Percentiles rank a stretch among this genome's conserved stretches.
phyloP scores from a whole-genome alignment of 2,329 filamentous ascomycete genomes.

The Xylariaceae sp. region DNA sequence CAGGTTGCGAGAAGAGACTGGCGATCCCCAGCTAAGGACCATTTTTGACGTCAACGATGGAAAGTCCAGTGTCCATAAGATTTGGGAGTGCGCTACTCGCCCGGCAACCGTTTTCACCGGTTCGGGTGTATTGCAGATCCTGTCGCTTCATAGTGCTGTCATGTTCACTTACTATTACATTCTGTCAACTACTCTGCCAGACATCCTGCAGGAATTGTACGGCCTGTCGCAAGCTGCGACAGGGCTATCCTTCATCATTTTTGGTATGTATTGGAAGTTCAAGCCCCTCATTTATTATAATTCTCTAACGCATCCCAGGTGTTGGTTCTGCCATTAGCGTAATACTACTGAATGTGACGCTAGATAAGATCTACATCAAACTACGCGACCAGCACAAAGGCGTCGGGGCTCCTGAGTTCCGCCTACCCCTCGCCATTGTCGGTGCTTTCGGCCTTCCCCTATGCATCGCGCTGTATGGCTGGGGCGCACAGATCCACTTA shows the following conservation, averaged over 20 bases:
- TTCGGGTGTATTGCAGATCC: conserved; percentile 57
- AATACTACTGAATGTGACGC: conserved; percentile 53
- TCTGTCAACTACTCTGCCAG: conserved; percentile 58
- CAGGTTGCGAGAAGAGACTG: conserved; percentile 40
- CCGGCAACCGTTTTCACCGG: conserved; percentile 54
- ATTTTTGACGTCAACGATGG: conserved; percentile 39
- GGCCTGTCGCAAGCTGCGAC: conserved; percentile 56
- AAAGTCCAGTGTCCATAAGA: conserved; percentile 36
- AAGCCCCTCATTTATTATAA: too few relatives aligned
- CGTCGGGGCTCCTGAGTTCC: conserved; percentile 57
- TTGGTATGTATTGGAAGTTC: too few relatives aligned
- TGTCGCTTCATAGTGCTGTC: conserved; percentile 54
- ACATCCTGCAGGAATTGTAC: conserved; percentile 56
- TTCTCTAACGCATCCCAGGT: conserved; percentile 44
- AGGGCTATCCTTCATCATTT: conserved; percentile 60
- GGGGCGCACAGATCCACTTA: conserved; percentile 52
- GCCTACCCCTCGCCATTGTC: conserved; percentile 58
- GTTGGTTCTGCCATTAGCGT: conserved; percentile 55
- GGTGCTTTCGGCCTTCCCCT: conserved; percentile 54
- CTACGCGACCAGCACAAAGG: conserved; percentile 50
- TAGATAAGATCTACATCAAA: conserved; percentile 60
- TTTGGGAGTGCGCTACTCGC: conserved; percentile 51
- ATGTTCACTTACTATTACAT: conserved; percentile 60
- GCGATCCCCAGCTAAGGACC: conserved; percentile 39
- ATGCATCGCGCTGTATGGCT: conserved; percentile 55